Evolutionary conservation across 2,329 filamentous ascomycete genomes (phyloP).

Genomic region (Neofusicoccum umdonicola): DNA sequence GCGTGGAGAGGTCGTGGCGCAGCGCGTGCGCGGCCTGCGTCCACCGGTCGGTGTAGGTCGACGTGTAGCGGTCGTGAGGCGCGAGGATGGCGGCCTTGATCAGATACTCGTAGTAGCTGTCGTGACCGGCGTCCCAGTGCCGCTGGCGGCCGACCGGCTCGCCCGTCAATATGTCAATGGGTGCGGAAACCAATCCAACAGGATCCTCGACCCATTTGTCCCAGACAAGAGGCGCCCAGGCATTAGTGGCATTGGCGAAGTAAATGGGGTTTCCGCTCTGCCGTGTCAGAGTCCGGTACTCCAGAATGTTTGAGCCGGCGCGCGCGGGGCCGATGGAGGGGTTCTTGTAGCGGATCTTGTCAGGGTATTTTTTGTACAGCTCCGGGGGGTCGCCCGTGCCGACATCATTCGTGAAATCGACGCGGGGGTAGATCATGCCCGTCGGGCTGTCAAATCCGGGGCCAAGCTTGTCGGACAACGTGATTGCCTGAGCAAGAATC

Average conservation of each 20-base stretch:
- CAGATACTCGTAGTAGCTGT: conserved; percentile 45
- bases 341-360: conserved; percentile 33
- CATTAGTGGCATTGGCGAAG: conserved; percentile 40
- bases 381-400: conserved; percentile 32
- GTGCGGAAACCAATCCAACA: conserved; percentile 42
- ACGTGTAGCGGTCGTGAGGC: conserved; percentile 36
- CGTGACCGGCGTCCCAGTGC: conserved; percentile 46
- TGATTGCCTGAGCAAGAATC: conserved; percentile 38
- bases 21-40: conserved; percentile 35
- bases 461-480: conserved; percentile 36
- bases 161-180: conserved; percentile 44
- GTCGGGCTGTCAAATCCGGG: conserved; percentile 42
- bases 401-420: conserved; percentile 39
- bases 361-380: conserved; percentile 28
- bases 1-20: conserved; percentile 34
- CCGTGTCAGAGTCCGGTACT: conserved; percentile 42
- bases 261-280: conserved; percentile 43
- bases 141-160: conserved; percentile 37
- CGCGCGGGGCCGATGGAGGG: conserved; percentile 42
- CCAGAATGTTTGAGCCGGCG: conserved; percentile 45
- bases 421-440: conserved; percentile 46
- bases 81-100: conserved; percentile 40
- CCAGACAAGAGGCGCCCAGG: conserved; percentile 48
- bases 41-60: conserved; percentile 34
- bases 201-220: conserved; percentile 39